Evolutionary conservation across 2,329 filamentous ascomycete species (phyloP).

Genomic region (Aspergillus udagawae): DNA sequence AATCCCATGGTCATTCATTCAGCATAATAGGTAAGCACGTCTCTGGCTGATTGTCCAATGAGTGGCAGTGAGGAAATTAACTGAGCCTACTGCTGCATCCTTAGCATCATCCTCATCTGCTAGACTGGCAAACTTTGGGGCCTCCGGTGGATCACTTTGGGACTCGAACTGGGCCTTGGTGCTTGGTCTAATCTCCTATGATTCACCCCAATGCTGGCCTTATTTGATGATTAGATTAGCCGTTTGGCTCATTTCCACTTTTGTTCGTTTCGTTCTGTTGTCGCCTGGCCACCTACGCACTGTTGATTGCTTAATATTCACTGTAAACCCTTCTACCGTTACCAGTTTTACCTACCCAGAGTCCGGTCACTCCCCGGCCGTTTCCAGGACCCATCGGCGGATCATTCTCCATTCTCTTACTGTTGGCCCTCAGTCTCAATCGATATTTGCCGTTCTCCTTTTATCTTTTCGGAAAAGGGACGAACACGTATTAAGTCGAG

Average conservation of each 20-base stretch:
- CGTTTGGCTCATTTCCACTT: slow-evolving; percentile 25
- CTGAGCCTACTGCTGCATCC: slow-evolving; percentile 4
- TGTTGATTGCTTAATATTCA: slow-evolving; percentile 15
- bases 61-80: background rate
- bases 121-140: slow-evolving; percentile 16
- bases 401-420: slow-evolving; percentile 16
- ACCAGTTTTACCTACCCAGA: slow-evolving; percentile 10
- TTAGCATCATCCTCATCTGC: slow-evolving; percentile 11
- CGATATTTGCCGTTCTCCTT: slow-evolving; percentile 13
- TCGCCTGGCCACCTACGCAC: slow-evolving; percentile 14
- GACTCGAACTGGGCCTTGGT: slow-evolving; percentile 11
- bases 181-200: slow-evolving; percentile 10
- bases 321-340: slow-evolving; percentile 10
- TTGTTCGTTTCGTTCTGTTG: slow-evolving; percentile 14
- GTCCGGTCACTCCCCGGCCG: slow-evolving; percentile 12
- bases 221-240: slow-evolving; percentile 3
- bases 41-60: background rate
- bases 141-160: slow-evolving; percentile 18
- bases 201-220: background rate
- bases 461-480: slow-evolving; percentile 8
- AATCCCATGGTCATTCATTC: background rate
- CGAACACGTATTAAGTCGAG: background rate
- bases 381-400: slow-evolving; percentile 16
- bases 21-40: background rate
- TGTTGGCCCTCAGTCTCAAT: slow-evolving; percentile 13